Evolutionary conservation across 331 rosid species (phyloP), one percentile per base, ranked within the genome.

Genomic region (Rhamnella rubrinervis): DNA sequence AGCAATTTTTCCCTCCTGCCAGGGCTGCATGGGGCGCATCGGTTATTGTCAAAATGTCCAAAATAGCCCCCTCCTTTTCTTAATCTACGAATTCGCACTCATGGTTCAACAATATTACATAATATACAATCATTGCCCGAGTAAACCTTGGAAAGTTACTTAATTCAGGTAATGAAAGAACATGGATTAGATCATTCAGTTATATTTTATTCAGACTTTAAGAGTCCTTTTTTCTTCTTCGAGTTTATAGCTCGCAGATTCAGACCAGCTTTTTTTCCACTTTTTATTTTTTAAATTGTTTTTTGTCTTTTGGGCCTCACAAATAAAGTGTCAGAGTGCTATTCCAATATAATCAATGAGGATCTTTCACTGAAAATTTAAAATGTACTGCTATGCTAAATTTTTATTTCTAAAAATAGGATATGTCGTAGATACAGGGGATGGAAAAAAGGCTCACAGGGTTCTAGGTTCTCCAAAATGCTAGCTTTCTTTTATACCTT

Each of bases 1-100:
- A 11, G 63, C 63, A 47, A 58, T 41, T 46, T 16, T 46, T 16
- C 15, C 63, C 23, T 13, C 14, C 37, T 19, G 26, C 21, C 13
- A 23, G 18, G 26, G 44, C 64, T 64, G 66, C 46, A n/a, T 35
- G 71, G 71, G 77, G 51, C 66, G 46, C 71, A 55, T 55, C 13
- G 31, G 63, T 63, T 56, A 8, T 20, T 17, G 4, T 9, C 8
- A 16, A 40, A 41, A 57, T 57, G 65, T 41, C 73, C 14, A 69
- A 69, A 23, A 9, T 69, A 20, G 19, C 73, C 73, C 49, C 49
- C 4, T 11, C 16, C 14, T 40, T 40, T 44, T 14, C 49, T 4
- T 4, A 31, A 31, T 31, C 35, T 31, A 31, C 35, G 4, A 31
- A 3, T 31, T 31, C 35, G 4, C 4, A 31, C 23, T 31, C 3